phyloP scores from a whole-genome alignment of 148 eudicot species.

The Rhododendron williamsianum region DNA sequence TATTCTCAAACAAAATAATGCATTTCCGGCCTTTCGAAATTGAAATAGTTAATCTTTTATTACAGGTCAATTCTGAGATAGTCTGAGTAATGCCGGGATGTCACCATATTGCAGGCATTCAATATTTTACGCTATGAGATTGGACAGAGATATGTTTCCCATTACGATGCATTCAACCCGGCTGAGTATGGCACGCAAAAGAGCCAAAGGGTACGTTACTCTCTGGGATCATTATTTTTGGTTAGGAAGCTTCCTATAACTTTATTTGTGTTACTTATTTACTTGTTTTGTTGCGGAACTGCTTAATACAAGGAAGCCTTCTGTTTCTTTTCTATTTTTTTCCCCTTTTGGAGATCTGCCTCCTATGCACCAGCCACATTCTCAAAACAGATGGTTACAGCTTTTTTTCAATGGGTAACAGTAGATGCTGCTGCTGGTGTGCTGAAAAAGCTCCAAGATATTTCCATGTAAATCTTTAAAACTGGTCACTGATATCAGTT shows the following conservation, averaged over 20 bases:
- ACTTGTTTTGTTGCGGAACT: not conserved
- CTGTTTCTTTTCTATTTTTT: not conserved
- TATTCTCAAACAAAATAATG: not conserved
- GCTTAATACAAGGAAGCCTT: not conserved
- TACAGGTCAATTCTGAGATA: slow-evolving; percentile 28
- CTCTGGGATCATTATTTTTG: not conserved
- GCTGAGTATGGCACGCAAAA: slow-evolving; percentile 67
- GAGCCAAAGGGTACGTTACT: slow-evolving; percentile 68
- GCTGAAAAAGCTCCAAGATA: not conserved
- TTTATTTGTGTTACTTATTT: not conserved
- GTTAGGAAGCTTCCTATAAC: not conserved
- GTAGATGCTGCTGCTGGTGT: not conserved
- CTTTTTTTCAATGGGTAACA: not conserved
- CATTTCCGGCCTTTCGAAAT: slow-evolving; percentile 13
- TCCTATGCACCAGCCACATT: not conserved
- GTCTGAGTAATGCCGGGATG: slow-evolving; percentile 30
- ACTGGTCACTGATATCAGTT: not conserved
- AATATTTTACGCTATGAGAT: slow-evolving; percentile 60
- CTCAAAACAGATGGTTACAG: not conserved
- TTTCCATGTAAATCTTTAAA: not conserved
- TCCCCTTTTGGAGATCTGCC: not conserved
- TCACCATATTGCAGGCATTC: slow-evolving; percentile 60
- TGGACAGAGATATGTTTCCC: slow-evolving; percentile 70
- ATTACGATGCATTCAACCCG: slow-evolving; percentile 70
- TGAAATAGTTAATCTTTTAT: slow-evolving; percentile 17